These are phyloP conservation scores for Boletus fagicola DNA, from an alignment of 768 basidiomycete species.

Conservation along the genomic window DNA sequence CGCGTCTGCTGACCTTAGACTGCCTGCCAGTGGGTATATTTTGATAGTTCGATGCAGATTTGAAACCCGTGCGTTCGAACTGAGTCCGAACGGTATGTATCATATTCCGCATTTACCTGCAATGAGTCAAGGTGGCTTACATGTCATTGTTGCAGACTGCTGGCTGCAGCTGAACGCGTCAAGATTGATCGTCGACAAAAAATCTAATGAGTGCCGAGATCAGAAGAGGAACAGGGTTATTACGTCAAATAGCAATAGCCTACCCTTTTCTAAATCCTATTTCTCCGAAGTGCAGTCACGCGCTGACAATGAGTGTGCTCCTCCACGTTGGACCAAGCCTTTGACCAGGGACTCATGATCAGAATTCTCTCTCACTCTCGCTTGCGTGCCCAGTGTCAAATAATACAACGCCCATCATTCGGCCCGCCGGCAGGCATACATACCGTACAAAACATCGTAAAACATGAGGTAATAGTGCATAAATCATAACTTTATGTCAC, in stretches of 20 bases:
- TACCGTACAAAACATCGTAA: no score
- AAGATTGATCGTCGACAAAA: background rate
- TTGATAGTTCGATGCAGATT: background rate
- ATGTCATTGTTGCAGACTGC: background rate
- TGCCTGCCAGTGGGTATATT: background rate
- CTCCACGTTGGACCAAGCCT: background rate
- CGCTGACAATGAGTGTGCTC: background rate
- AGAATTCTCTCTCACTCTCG: no score
- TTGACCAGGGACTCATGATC: no score
- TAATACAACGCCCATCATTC: no score
- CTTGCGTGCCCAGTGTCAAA: no score
- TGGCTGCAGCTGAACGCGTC: background rate
- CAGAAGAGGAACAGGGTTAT: no score
- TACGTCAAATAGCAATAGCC: no score
- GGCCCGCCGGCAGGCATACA: no score
- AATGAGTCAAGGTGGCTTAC: background rate
- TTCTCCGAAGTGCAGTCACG: background rate
- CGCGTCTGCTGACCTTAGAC: conserved; percentile 2
- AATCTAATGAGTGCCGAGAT: background rate
- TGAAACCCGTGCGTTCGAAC: background rate
- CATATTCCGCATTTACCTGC: background rate
- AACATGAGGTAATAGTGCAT: no score
- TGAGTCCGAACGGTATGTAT: background rate
- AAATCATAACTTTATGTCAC: no score
- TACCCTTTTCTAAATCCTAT: no score